Base-by-base conservation (phyloP, 2,329 filamentous ascomycete species). In the Lasiodiplodia theobromae region DNA sequence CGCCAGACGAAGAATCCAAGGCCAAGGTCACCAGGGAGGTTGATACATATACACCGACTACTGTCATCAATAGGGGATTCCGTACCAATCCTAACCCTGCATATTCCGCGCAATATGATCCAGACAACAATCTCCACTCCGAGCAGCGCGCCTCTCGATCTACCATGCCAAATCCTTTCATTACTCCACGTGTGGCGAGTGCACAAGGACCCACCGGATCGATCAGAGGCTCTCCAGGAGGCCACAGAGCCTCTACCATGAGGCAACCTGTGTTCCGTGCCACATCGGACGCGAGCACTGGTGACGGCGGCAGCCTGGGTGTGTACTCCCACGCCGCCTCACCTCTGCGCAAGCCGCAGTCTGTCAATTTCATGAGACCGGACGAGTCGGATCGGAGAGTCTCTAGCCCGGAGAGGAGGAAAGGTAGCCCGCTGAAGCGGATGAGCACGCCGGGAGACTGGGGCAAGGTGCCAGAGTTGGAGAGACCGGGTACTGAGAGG, bases 31-130 rank as follows among this genome's bases (percentile, higher is more conserved):
- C 74, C 1, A 76, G 76, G 31, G 86, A 86, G 70, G 86, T 92
- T 23, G 87, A 90, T 52, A 85, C 86, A 18, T 90, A 89, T 75
- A 88, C 86, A 2, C 88, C 88, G 0, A 86, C 85, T 0, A 86
- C 87, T 8, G 80, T 89, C 62, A 83, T 97, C 72, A 91, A 91
- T 69, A 90, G 92, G 56, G 88, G 88, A 1, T 97, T 97, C 79
- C 87, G 88, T 71, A 92, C 91, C 1, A 92, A 94, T 69, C 91
- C 93, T 4, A 97, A 97, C 76, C 90, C 91, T 0, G 93, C 92
- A 76, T 96, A 96, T 76, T 81, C 87, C 38, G 87, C 86, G 69
- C 89, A 93, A 72, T 86, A 93, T 71, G 89, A 94, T 73, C 89
- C 91, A 0, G 89, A 94, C 57, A 83, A 82, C 56, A 73, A 74